phyloP scores from a whole-genome alignment of 2,329 filamentous ascomycete species.

The Leptographium lundbergii region DNA sequence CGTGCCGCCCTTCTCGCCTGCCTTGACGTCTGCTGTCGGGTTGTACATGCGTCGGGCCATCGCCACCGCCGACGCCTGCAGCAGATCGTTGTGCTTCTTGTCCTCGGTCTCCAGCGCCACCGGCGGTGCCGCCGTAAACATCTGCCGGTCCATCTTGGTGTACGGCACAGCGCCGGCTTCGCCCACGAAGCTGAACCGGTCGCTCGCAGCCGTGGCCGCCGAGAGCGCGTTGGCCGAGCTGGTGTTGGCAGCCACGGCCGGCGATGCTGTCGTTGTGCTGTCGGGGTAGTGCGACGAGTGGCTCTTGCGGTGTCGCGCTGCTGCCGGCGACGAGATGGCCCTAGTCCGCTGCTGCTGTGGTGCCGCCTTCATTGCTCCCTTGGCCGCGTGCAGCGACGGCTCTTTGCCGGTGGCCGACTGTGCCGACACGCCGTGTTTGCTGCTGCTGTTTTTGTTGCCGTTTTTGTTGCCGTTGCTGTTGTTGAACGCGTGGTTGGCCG shows the following conservation, averaged over 20 bases:
- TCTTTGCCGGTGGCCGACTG: slow-evolving; percentile 19
- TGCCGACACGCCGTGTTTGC: background rate
- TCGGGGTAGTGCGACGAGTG: slow-evolving; percentile 7
- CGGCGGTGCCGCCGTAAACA: slow-evolving; percentile 67
- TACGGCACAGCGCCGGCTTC: slow-evolving; percentile 55
- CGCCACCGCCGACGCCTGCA: slow-evolving; percentile 72
- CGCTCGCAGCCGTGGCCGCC: slow-evolving; percentile 46
- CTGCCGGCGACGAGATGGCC: background rate
- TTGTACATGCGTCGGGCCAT: slow-evolving; percentile 84
- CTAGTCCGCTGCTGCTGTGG: slow-evolving; percentile 8
- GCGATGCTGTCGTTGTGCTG: slow-evolving; percentile 29
- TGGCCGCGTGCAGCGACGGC: slow-evolving; percentile 62
- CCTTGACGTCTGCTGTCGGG: background rate
- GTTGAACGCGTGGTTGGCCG: slow-evolving; percentile 43
- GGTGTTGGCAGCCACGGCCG: slow-evolving; percentile 45
- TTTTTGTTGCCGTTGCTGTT: slow-evolving; percentile 15
- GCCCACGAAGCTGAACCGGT: slow-evolving; percentile 26
- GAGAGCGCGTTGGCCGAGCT: slow-evolving; percentile 30
- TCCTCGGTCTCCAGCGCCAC: slow-evolving; percentile 64
- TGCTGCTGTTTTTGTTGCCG: slow-evolving; percentile 9
- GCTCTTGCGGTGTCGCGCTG: slow-evolving; percentile 17
- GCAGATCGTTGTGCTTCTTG: slow-evolving; percentile 53
- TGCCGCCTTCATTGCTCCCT: slow-evolving; percentile 47
- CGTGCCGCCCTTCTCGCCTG: slow-evolving; percentile 9
- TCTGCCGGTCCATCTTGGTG: slow-evolving; percentile 55